These are phyloP conservation scores for Chrysoporthe puriensis DNA, from an alignment of 2,329 filamentous ascomycete genomes.

Conservation along the genomic window DNA sequence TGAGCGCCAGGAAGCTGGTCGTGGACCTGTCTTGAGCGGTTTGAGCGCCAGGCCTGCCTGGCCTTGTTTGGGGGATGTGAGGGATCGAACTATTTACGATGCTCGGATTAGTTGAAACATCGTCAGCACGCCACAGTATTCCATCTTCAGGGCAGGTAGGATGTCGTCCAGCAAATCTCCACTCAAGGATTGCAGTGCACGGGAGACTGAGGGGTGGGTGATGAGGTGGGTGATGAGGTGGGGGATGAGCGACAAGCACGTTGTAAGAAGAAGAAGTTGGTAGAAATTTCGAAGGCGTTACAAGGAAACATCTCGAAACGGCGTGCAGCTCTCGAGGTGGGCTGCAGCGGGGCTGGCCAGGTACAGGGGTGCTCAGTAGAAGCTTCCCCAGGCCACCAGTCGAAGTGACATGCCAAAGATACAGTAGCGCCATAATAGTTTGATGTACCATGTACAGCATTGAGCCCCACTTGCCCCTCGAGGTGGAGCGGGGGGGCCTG, in stretches of 20 bases:
- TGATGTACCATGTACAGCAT: no score
- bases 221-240: background rate
- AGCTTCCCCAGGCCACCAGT: background rate
- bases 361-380: background rate
- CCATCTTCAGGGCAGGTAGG: no score
- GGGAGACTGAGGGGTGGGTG: background rate
- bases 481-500: no score
- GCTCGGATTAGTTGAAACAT: no score
- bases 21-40: constrained; percentile 7
- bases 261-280: background rate
- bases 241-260: background rate
- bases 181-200: no score
- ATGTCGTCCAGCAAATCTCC: no score
- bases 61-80: no score
- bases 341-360: background rate
- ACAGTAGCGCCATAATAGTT: no score
- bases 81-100: no score
- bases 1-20: constrained; percentile 17
- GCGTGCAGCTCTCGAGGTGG: background rate
- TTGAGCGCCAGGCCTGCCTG: no score
- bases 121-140: no score
- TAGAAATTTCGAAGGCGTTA: background rate
- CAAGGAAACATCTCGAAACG: background rate
- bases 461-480: no score
- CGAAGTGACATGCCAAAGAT: background rate